Conservation (phyloP, 106 monocot species). For the Dendrobium catenatum region DNA sequence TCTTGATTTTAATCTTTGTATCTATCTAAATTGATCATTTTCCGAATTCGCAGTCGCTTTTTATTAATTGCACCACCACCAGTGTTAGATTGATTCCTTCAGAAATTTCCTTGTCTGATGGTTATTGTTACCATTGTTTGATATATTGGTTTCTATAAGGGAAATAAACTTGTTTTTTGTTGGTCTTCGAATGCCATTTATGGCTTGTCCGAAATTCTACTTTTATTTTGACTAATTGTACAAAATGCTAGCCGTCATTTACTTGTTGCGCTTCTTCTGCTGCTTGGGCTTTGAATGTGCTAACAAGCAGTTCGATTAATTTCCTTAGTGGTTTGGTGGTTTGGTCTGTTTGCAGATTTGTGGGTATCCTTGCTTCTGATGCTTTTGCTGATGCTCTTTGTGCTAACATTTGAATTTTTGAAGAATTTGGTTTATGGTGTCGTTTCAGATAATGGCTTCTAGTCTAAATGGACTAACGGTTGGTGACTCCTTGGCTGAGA, state of each 20-base stretch:
- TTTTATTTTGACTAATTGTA: not conserved
- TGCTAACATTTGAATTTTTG: not conserved
- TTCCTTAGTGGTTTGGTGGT: not conserved
- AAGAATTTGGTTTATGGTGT: not conserved
- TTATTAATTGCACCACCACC: not conserved
- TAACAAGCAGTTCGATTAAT: not conserved
- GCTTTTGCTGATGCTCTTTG: not conserved
- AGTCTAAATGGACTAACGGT: conserved; percentile 92
- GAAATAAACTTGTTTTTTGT: not conserved
- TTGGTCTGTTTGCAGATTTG: not conserved
- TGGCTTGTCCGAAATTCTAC: not conserved
- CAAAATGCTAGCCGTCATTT: not conserved
- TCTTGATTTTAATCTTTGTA: not conserved
- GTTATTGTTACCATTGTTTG: not conserved
- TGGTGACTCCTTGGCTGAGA: conserved; percentile 69
- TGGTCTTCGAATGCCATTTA: not conserved
- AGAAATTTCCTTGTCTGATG: not conserved
- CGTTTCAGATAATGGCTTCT: conserved; percentile 85
- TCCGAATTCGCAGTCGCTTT: not conserved
- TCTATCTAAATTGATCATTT: not conserved
- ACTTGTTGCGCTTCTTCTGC: not conserved
- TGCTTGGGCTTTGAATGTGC: not conserved
- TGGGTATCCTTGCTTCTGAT: not conserved
- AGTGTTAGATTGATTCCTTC: not conserved
- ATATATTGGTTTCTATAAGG: not conserved